phyloP scores from a whole-genome alignment of 495 filamentous ascomycete species.

The Tuber microsphaerosporum region DNA sequence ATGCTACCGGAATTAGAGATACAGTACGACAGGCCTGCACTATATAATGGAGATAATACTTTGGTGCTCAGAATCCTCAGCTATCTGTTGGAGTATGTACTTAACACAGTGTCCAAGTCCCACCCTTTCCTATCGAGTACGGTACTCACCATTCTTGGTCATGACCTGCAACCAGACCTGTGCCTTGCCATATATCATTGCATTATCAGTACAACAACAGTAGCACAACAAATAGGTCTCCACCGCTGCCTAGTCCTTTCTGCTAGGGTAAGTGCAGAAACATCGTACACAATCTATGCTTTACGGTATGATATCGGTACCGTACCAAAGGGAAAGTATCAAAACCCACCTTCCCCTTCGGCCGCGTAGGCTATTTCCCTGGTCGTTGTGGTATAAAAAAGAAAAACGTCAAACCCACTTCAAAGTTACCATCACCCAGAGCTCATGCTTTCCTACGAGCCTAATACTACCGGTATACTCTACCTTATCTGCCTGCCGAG shows the following conservation, averaged over 20 bases:
- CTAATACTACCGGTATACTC: background rate
- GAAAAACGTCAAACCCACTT: no score
- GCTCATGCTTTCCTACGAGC: no score
- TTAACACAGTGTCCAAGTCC: background rate
- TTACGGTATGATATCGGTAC: background rate
- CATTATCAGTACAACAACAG: background rate
- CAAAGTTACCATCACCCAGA: background rate
- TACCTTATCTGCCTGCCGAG: background rate
- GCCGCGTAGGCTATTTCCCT: background rate
- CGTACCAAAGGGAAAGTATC: background rate
- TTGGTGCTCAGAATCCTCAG: background rate
- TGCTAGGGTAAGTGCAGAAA: background rate
- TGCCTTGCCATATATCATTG: background rate
- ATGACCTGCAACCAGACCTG: background rate
- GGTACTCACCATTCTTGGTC: background rate
- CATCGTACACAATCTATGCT: background rate
- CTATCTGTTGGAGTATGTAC: background rate
- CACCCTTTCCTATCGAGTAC: background rate
- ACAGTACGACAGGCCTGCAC: background rate
- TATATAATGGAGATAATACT: background rate
- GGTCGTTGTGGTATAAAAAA: background rate
- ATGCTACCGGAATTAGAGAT: background rate
- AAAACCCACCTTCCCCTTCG: background rate
- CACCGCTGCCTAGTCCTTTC: background rate
- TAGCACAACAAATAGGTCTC: background rate